Evolutionary conservation across 495 filamentous ascomycete genomes (phyloP), one percentile per base, ranked within the genome.

Genomic region (Bombardia bombarda): DNA sequence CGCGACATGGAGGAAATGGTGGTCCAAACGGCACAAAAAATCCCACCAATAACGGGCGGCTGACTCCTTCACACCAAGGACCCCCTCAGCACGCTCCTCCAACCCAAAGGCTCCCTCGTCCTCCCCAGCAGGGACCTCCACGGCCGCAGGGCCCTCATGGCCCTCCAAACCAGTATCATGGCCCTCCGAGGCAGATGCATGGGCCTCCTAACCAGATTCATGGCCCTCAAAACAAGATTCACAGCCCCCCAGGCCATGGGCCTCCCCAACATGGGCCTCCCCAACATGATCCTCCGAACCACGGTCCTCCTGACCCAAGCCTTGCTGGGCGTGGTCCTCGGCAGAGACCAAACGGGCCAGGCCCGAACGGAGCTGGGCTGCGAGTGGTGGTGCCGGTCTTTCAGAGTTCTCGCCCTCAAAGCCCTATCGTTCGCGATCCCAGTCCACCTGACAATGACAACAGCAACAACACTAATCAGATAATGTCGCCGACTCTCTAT

Each of bases 61-160:
- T n/a, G n/a, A n/a, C n/a, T n/a, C n/a, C n/a, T n/a, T n/a, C n/a
- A n/a, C 46, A 51, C 32, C 48, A 54, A 23, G 56, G 51, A 3
- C 58, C 58, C 8, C 58, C 56, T 40, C 58, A 48, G 2, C 55
- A 58, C 7, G 56, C 53, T 0, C 58, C 58, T 37, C 58, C 58
- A 13, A 59, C 56, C 1, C 56, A 59, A 4, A 38, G 43, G 8
- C 56, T 59, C 16, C 51, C 51, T 19, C 38, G 45, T 20, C 45
- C 40, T 34, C 45, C 45, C 23, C 40, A 22, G 9, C 38, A 47
- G 24, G 17, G 21, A 12, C 44, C 26, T 31, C 43, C 32, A 14
- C 7, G 21, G 1, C 54, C 51, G 7, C 51, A 48, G 25, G 44
- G 44, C 13, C 36, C 25, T 10, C 43, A 12, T 32, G 25, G 19